Base-by-base conservation (phyloP, 352 stramenopile genomes). In the Thalassiosira oceanica region DNA sequence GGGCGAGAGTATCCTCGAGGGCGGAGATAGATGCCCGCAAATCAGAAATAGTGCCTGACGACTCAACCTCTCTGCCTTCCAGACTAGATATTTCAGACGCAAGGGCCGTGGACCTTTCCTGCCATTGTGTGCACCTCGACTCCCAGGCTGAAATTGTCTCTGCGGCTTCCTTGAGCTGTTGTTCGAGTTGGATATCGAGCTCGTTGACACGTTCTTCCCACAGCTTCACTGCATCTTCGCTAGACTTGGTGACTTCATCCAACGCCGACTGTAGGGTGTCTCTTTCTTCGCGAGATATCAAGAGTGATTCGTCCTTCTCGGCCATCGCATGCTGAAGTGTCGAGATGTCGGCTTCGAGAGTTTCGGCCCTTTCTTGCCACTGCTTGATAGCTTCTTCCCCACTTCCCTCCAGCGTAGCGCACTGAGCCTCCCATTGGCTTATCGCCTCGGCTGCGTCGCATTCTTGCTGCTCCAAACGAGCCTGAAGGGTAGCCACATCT, bases 61-160 rank as follows among this genome's bases (percentile, higher is more conserved):
- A 49, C 52, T 81, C 74, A 16, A 45, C 61, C 33, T 75, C 46
- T 37, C 84, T 56, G 37, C 49, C 60, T 53, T 83, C 61, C 37
- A 78, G 53, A 10, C 48, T 49, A 48, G 16, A n/a, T 29, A 83
- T 37, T 24, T 79, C 61, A 15, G 43, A 21, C 24, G 73, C 56
- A 23, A 79, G 43, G 18, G 56, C 42, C 35, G 73, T 20, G 16
- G 43, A 18, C 27, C 49, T 77, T 33, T 77, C 66, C 50, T 83
- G 26, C 78, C 72, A 83, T 65, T 80, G 53, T 33, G 33, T 33
- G 37, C 73, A 83, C 28, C 73, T 74, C 21, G 52, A 42, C 56
- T 86, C 77, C 80, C 80, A 88, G 43, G 70, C 61, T 28, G 52
- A 54, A 53, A 88, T 88, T n/a, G 71, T 77, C 46, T 72, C 64